A percentile compares a stretch with the other conserved stretches of the same genome.
Evolutionary conservation across 2,329 filamentous ascomycete genomes (phyloP).

Genomic region (Penicillium sp.): DNA sequence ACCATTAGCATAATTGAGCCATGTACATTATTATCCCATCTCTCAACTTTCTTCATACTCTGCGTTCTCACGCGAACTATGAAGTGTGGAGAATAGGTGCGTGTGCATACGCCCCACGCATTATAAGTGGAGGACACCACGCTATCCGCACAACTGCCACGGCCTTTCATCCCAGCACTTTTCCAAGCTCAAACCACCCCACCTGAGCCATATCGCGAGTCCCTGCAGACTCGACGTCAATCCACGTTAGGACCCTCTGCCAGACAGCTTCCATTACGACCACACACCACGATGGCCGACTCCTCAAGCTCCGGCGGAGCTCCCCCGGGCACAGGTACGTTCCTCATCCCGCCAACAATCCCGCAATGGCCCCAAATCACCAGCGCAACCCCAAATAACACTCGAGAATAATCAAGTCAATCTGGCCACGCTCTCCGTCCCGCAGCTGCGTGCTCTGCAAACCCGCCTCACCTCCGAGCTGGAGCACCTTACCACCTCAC

Average conservation of each 20-base stretch:
- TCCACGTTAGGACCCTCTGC: background rate
- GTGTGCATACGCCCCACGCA: background rate
- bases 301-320: slow-evolving; percentile 24
- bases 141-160: slow-evolving; percentile 11
- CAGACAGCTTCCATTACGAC: background rate
- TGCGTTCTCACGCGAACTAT: background rate
- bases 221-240: slow-evolving; percentile 2
- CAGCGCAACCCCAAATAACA: background rate
- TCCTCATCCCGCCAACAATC: background rate
- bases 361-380: background rate
- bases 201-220: slow-evolving; percentile 9
- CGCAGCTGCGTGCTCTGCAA: slow-evolving; percentile 87
- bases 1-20: background rate
- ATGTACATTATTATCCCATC: background rate
- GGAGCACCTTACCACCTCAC: slow-evolving; percentile 86
- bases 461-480: slow-evolving; percentile 95
- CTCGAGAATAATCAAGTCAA: slow-evolving; percentile 46
- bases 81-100: background rate
- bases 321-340: slow-evolving; percentile 30
- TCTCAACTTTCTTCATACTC: background rate
- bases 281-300: slow-evolving; percentile 1
- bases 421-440: slow-evolving; percentile 71
- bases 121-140: too few species aligned
- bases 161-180: background rate
- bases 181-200: slow-evolving; percentile 11